These are phyloP conservation scores for Leccinum obscurum DNA, from an alignment of 768 basidiomycete genomes.

Conservation along the genomic window DNA sequence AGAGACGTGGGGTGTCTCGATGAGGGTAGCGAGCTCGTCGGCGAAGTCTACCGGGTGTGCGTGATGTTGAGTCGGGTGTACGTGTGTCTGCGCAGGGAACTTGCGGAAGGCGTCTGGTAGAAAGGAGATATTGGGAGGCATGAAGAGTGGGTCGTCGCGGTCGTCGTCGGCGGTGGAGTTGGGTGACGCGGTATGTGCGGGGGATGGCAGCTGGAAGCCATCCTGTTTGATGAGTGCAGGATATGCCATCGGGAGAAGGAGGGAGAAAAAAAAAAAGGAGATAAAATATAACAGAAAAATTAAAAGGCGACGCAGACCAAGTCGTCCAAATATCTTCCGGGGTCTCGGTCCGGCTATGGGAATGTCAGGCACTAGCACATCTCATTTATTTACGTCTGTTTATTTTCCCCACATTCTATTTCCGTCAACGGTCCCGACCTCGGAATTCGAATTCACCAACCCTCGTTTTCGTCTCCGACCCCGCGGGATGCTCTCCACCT, in stretches of 20 bases:
- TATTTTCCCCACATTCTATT: constrained; percentile 28
- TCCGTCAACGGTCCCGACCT: constrained; percentile 16
- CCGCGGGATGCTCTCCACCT: not conserved
- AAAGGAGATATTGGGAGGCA: constrained; percentile 45
- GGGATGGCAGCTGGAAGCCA: constrained; percentile 67
- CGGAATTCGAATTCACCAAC: constrained; percentile 12
- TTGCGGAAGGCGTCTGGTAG: constrained; percentile 58
- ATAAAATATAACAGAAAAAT: too few species aligned
- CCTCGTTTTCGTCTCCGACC: not conserved
- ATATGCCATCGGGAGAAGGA: constrained; percentile 26
- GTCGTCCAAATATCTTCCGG: constrained; percentile 24
- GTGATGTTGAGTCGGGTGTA: constrained; percentile 15
- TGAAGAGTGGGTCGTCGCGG: constrained; percentile 39
- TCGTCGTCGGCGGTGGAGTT: constrained; percentile 32
- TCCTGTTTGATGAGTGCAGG: constrained; percentile 55
- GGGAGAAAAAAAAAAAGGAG: not conserved
- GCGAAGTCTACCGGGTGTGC: constrained; percentile 50
- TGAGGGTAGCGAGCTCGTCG: constrained; percentile 68
- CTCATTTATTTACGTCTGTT: constrained; percentile 12
- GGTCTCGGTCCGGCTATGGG: constrained; percentile 37
- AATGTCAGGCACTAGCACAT: constrained; percentile 22
- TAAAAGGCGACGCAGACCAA: not conserved
- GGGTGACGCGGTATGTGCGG: constrained; percentile 34
- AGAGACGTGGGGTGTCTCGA: constrained; percentile 37
- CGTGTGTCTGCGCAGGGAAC: constrained; percentile 36